A percentile compares a stretch with the other conserved stretches of the same genome.
Conservation (phyloP, 441 rosid genomes). For the Brassica hybrid region DNA sequence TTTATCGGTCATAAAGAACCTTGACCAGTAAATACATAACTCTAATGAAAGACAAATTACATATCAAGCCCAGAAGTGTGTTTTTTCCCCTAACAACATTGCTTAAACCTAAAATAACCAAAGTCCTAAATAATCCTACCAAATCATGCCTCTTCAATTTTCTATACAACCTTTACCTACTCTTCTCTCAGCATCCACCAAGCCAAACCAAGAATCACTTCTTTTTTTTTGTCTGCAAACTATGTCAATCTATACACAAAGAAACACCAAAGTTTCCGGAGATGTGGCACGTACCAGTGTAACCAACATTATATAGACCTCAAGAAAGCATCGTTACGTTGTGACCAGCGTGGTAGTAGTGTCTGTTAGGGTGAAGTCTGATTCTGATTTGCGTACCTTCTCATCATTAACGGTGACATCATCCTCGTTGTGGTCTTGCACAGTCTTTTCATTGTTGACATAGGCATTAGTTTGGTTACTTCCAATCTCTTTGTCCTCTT, state of each 20-base stretch:
- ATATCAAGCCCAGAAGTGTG: background rate
- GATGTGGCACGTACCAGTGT: constrained; percentile 23
- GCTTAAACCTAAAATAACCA: constrained; percentile 7
- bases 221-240: constrained; percentile 33
- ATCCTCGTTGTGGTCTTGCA: constrained; percentile 40
- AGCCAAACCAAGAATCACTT: constrained; percentile 43
- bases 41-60: background rate
- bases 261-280: constrained; percentile 20
- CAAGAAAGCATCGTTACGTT: constrained; percentile 44
- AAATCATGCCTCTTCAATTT: constrained; percentile 43
- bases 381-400: constrained; percentile 45
- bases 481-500: constrained; percentile 39
- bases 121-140: constrained; percentile 19
- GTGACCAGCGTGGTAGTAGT: constrained; percentile 50
- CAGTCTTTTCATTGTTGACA: background rate
- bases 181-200: constrained; percentile 43
- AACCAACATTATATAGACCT: constrained; percentile 37
- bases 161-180: constrained; percentile 43
- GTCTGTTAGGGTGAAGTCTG: constrained; percentile 47
- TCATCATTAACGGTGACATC: constrained; percentile 44
- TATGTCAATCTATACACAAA: constrained; percentile 49
- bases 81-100: background rate
- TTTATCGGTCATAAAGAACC: background rate
- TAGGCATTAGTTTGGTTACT: constrained; percentile 35
- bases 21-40: constrained; percentile 3